phyloP scores from a whole-genome alignment of 1,284 basidiomycete genomes.

The Tremellales sp. region DNA sequence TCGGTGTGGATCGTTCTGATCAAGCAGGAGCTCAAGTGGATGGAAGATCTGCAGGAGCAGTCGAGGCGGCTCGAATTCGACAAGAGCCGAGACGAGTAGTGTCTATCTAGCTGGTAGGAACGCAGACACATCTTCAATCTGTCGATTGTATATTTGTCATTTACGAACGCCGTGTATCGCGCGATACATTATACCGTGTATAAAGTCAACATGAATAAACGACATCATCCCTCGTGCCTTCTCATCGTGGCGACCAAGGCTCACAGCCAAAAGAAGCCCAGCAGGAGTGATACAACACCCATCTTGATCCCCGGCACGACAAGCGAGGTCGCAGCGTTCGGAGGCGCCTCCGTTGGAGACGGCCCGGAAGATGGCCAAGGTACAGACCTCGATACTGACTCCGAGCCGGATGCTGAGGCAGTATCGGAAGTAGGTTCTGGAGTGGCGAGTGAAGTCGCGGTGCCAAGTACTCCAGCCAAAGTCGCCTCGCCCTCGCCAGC shows the following conservation, averaged over 20 bases:
- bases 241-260: no score
- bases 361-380: no score
- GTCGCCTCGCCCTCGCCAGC: slow-evolving; percentile 5
- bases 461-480: slow-evolving; percentile 2
- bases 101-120: no score
- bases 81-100: slow-evolving; percentile 14
- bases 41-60: slow-evolving; percentile 18
- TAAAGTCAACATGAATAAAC: no score
- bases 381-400: no score
- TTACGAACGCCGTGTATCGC: no score
- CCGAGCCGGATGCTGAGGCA: not conserved
- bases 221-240: no score
- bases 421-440: slow-evolving; percentile 1
- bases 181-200: no score
- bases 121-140: no score
- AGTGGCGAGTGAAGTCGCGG: slow-evolving; percentile 2
- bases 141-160: no score
- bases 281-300: slow-evolving; percentile 1
- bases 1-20: not conserved
- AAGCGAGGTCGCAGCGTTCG: not conserved
- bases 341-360: not conserved
- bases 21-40: slow-evolving; percentile 19
- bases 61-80: slow-evolving; percentile 19
- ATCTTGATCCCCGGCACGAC: slow-evolving; percentile 1
- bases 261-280: slow-evolving; percentile 9